These are phyloP conservation scores for Didymella segeticola DNA, from an alignment of 2,329 filamentous ascomycete genomes.

Conservation along the genomic window DNA sequence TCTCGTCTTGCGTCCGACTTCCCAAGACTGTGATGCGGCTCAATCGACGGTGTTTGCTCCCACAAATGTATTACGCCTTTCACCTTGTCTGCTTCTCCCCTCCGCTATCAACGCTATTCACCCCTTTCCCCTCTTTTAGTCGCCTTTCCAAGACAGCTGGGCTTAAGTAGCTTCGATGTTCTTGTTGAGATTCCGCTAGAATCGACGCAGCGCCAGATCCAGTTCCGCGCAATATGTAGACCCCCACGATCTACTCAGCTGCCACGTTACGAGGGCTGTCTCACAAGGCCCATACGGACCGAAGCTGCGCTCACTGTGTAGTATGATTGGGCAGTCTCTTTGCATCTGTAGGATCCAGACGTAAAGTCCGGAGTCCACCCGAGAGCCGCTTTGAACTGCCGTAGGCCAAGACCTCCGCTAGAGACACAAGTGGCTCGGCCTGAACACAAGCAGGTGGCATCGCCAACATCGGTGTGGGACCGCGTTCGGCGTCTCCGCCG, in stretches of 20 bases:
- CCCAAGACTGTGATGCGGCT: not conserved
- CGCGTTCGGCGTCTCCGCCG: constrained; percentile 8
- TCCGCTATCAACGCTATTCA: not conserved
- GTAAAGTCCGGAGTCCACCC: constrained; percentile 7
- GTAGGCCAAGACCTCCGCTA: constrained; percentile 11
- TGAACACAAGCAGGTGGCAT: constrained; percentile 2
- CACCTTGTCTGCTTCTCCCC: not conserved
- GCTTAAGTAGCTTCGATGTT: not conserved
- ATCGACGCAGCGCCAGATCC: not conserved
- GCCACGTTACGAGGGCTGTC: constrained; percentile 1
- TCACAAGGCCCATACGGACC: not conserved
- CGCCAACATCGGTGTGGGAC: not conserved
- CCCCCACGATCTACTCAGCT: not conserved
- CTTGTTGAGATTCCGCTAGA: not conserved
- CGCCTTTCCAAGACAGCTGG: not conserved
- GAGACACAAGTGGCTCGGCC: constrained; percentile 13
- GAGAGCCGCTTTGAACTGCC: not conserved
- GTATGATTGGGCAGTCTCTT: not conserved
- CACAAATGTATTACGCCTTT: not conserved
- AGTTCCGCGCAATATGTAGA: not conserved
- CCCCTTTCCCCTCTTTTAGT: not conserved
- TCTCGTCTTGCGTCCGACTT: too few relatives aligned
- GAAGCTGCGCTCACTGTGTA: not conserved
- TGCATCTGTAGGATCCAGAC: not conserved
- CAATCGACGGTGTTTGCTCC: not conserved